phyloP scores from a whole-genome alignment of 2,329 filamentous ascomycete species.

The Penicillium verrucosum region DNA sequence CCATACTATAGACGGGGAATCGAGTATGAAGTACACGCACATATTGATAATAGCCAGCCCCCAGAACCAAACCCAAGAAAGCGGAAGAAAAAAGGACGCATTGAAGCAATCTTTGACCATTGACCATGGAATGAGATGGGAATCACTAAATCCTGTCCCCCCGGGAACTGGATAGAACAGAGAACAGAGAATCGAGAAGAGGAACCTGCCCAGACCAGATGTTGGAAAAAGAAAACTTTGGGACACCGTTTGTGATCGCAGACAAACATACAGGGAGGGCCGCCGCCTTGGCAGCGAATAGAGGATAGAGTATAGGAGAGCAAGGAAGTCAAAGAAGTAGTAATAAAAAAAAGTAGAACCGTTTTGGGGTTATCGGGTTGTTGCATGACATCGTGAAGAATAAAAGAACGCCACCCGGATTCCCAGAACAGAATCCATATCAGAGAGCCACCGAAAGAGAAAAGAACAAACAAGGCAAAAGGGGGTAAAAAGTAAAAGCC shows the following conservation, averaged over 20 bases:
- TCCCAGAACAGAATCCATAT: constrained; percentile 10
- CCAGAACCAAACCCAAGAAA: neutral
- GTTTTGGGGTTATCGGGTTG: constrained; percentile 15
- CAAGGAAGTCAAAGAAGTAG: neutral
- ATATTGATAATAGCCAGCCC: neutral
- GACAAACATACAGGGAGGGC: neutral
- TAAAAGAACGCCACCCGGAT: constrained; percentile 21
- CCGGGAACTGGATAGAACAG: neutral
- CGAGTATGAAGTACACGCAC: neutral
- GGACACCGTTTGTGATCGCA: neutral
- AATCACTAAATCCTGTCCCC: neutral
- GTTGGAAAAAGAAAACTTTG: neutral
- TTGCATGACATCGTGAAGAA: constrained; percentile 25
- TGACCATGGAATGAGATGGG: neutral
- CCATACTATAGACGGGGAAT: neutral
- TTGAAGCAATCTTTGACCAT: neutral
- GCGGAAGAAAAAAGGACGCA: neutral
- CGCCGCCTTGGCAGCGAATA: neutral
- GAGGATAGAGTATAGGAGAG: neutral
- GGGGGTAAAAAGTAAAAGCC: neutral
- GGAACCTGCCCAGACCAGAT: neutral
- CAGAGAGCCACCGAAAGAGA: constrained; percentile 11
- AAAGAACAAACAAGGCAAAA: neutral
- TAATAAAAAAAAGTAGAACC: constrained; percentile 1
- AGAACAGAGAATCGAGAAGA: neutral